Evolutionary conservation across 2,329 filamentous ascomycete species (phyloP), one percentile per base, ranked within the genome.

Genomic region (Clonostachys sp.): DNA sequence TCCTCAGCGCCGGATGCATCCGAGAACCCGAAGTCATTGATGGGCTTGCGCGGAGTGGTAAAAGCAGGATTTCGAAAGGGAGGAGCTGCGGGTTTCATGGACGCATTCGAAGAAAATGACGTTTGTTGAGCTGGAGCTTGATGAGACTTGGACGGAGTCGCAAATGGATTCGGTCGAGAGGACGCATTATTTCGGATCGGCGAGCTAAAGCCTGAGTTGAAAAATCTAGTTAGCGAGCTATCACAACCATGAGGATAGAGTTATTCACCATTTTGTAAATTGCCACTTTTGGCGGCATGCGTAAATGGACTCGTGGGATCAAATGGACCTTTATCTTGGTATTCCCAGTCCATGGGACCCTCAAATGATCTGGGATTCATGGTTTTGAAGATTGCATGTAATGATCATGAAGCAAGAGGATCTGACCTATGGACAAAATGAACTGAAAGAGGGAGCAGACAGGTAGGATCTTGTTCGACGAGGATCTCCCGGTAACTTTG

Each of bases 311-410:
- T 84, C 10, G 78, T 80, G 16, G 73, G 74, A 63, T 85, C 82
- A 50, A 81, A 63, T 16, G 80, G 80, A 2, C 75, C 80, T 43
- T 68, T 63, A 51, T 71, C 73, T 55, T 84, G 75, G 61, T 81
- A 85, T 60, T 85, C 79, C 78, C 79, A 86, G 56, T 85, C 82
- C 82, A 86, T 86, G 52, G 71, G 80, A 51, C 78, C 71, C 63
- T 84, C 81, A 53, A 71, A 76, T 3, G 75, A 80, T 56, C 82
- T 71, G 54, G 72, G 71, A 46, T 80, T 72, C 73, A 79, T 82
- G 55, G 39, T 42, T 46, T 30, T 30, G 24, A 30, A 10, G 24
- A 30, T 30, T 30, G 8, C 24, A 4, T 30, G 24, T 30, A 30
- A 30, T 30, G 24, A 10, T 30, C 24, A 30, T 30, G 24, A 30